Conservation (phyloP, 1,139 yeast genomes). For the Diutina sp. region DNA sequence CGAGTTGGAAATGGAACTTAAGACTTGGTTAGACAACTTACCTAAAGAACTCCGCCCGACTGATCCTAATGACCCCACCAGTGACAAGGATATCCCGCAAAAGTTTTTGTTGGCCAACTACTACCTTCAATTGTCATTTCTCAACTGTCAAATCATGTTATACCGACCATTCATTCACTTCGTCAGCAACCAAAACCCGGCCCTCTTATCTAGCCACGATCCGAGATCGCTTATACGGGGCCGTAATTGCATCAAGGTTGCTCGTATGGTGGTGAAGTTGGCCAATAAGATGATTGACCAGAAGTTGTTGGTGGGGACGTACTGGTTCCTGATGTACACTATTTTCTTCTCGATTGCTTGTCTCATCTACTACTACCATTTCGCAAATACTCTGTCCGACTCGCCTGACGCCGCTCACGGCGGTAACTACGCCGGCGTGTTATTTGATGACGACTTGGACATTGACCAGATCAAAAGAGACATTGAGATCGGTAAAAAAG, state of each 20-base stretch:
- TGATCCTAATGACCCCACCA: conserved; percentile 26
- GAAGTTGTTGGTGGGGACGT: conserved; percentile 70
- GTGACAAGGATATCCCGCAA: conserved; percentile 36
- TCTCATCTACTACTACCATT: conserved; percentile 73
- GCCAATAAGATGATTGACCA: conserved; percentile 76
- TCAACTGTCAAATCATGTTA: conserved; percentile 74
- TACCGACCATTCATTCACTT: conserved; percentile 90
- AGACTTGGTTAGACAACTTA: conserved; percentile 61
- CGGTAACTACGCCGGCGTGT: conserved; percentile 32
- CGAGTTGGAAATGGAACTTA: conserved; percentile 57
- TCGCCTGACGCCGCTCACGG: conserved; percentile 13
- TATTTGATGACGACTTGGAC: conserved; percentile 48
- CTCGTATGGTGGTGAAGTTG: conserved; percentile 70
- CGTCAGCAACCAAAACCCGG: conserved; percentile 35
- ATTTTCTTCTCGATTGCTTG: conserved; percentile 90
- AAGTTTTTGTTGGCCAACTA: conserved; percentile 62
- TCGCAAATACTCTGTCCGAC: conserved; percentile 23
- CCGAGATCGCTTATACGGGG: conserved; percentile 52
- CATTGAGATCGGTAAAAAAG: conserved; percentile 72
- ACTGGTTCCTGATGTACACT: conserved; percentile 88
- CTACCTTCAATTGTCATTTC: conserved; percentile 61
- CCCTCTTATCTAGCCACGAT: conserved; percentile 15
- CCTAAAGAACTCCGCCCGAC: conserved; percentile 71
- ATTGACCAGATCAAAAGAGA: conserved; percentile 60
- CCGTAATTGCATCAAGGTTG: conserved; percentile 73